Conservation (phyloP, 768 basidiomycete species). For the Rhodotorula taiwanensis region DNA sequence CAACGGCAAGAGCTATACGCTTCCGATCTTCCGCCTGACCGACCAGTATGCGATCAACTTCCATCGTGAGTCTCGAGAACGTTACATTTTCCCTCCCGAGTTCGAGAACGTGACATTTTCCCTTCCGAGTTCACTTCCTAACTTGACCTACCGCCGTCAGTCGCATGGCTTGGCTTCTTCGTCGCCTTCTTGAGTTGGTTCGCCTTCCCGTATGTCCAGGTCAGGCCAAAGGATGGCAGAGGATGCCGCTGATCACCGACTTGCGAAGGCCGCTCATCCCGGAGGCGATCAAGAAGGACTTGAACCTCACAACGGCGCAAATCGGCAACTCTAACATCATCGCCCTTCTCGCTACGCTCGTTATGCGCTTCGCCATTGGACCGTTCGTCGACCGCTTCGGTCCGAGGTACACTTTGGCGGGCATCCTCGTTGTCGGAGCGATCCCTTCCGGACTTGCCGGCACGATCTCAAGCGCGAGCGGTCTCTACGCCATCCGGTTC, state of each 20-base stretch:
- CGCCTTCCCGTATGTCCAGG: background rate
- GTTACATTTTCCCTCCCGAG: background rate
- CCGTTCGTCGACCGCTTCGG: constrained; percentile 50
- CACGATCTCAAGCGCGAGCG: constrained; percentile 47
- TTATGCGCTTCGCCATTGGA: constrained; percentile 52
- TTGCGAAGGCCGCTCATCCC: constrained; percentile 59
- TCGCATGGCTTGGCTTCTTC: constrained; percentile 47
- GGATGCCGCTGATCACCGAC: too few species aligned
- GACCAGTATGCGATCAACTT: constrained; percentile 53
- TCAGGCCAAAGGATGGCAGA: too few species aligned
- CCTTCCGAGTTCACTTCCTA: background rate
- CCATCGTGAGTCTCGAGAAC: too few species aligned
- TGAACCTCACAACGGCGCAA: constrained; percentile 50
- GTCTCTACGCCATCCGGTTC: constrained; percentile 52
- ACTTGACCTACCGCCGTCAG: background rate
- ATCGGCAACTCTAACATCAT: constrained; percentile 49
- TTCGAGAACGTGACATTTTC: background rate
- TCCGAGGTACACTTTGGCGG: constrained; percentile 52
- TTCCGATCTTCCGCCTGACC: constrained; percentile 53
- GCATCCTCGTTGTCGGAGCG: constrained; percentile 53
- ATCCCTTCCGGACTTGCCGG: constrained; percentile 59
- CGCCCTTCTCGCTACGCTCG: constrained; percentile 50
- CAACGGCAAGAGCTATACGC: constrained; percentile 53
- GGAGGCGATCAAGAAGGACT: constrained; percentile 54
- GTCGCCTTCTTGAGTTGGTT: constrained; percentile 48